Percentiles rank a stretch among this genome's conserved stretches.
phyloP scores from a whole-genome alignment of 306 rosid species.

The Inga laurina region DNA sequence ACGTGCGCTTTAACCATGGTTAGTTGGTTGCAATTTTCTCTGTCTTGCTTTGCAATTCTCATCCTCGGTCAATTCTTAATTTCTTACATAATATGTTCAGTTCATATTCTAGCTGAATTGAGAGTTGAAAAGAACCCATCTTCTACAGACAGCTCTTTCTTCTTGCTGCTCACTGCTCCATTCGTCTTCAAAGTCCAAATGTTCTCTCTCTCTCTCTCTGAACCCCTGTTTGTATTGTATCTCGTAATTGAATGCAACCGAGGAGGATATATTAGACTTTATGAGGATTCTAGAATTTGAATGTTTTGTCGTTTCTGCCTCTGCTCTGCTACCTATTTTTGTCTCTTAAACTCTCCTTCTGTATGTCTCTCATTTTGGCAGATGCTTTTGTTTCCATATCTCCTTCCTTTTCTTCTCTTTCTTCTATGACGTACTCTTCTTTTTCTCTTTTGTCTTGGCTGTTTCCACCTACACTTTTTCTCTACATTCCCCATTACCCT shows the following conservation, averaged over 20 bases:
- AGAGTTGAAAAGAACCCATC: not conserved
- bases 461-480: not conserved
- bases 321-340: conserved; percentile 41
- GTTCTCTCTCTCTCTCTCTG: not conserved
- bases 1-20: not conserved
- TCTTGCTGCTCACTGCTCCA: not conserved
- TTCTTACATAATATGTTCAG: not conserved
- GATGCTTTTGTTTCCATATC: not conserved
- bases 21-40: not conserved
- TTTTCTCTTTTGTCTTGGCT: not conserved
- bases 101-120: not conserved
- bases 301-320: conserved; percentile 46
- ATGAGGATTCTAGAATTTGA: conserved; percentile 14
- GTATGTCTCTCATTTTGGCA: not conserved
- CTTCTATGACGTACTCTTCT: not conserved
- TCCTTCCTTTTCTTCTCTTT: not conserved
- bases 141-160: not conserved
- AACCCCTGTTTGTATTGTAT: not conserved
- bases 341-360: conserved; percentile 27
- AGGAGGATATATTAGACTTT: conserved; percentile 1
- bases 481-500: not conserved
- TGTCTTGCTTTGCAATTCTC: not conserved
- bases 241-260: not conserved
- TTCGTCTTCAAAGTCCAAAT: not conserved
- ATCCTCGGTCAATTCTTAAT: not conserved